phyloP scores from a whole-genome alignment of 805 yeast genomes.

The Brettanomyces bruxellensis region DNA sequence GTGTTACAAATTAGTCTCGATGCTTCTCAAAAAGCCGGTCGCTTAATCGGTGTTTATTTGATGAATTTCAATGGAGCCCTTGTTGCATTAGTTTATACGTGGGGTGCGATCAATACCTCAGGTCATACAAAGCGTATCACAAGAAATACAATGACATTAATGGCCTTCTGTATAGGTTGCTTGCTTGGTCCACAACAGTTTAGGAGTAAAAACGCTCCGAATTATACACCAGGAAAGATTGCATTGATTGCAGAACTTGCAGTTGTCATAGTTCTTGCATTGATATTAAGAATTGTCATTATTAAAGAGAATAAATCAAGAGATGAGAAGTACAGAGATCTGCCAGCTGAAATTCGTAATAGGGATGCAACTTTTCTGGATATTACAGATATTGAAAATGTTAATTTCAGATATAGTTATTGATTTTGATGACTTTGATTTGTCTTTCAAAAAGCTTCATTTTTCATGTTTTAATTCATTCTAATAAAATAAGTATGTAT shows the following conservation, averaged over 20 bases:
- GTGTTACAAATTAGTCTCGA: too few relatives aligned
- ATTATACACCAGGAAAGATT: slow-evolving; percentile 43
- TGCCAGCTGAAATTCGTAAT: slow-evolving; percentile 12
- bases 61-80: slow-evolving; percentile 14
- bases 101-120: slow-evolving; percentile 34
- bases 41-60: slow-evolving; percentile 21
- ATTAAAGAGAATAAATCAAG: slow-evolving; percentile 27
- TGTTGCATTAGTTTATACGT: slow-evolving; percentile 14
- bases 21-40: slow-evolving; percentile 8
- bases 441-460: too few relatives aligned
- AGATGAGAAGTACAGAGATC: slow-evolving; percentile 28
- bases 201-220: slow-evolving; percentile 44
- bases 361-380: slow-evolving; percentile 23
- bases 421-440: background rate
- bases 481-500: too few relatives aligned
- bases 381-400: slow-evolving; percentile 42
- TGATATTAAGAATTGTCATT: slow-evolving; percentile 19
- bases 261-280: slow-evolving; percentile 5
- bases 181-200: slow-evolving; percentile 70
- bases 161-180: slow-evolving; percentile 58
- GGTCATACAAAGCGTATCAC: slow-evolving; percentile 65
- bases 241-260: slow-evolving; percentile 41
- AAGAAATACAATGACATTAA: slow-evolving; percentile 43
- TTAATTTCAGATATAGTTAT: slow-evolving; percentile 38
- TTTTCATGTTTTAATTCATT: too few relatives aligned